These are phyloP conservation scores for Schwanniomyces sp. DNA, from an alignment of 805 yeast genomes.

Conservation along the genomic window DNA sequence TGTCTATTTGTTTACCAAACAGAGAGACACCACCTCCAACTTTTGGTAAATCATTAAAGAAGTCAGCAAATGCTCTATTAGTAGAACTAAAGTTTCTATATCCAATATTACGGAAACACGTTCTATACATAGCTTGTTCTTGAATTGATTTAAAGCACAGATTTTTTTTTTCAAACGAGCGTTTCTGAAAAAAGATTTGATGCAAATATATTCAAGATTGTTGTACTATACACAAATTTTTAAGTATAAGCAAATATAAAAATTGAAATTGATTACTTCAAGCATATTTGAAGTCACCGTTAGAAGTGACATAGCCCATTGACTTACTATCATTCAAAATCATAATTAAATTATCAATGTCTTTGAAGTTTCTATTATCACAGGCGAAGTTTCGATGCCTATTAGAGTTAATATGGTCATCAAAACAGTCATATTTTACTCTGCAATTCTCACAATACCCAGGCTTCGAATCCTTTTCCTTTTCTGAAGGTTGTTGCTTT, in stretches of 20 bases:
- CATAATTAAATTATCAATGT: conserved; percentile 71
- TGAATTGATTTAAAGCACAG: neutral
- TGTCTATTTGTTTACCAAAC: conserved; percentile 8
- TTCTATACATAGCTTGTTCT: neutral
- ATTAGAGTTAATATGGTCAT: conserved; percentile 66
- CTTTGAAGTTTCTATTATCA: conserved; percentile 66
- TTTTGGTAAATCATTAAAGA: conserved; percentile 27
- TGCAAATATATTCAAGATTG: neutral
- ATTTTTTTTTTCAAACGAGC: neutral
- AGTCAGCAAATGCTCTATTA: conserved; percentile 7
- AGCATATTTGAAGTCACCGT: conserved; percentile 35
- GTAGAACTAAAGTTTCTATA: conserved; percentile 1
- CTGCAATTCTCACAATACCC: conserved; percentile 96
- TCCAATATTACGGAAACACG: neutral
- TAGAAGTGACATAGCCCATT: conserved; percentile 42
- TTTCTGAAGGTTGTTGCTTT: conserved; percentile 11
- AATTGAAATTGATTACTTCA: neutral
- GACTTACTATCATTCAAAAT: conserved; percentile 44
- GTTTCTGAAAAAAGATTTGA: neutral
- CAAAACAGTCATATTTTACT: conserved; percentile 76
- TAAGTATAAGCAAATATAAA: neutral
- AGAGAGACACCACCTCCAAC: conserved; percentile 24
- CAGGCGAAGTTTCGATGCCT: conserved; percentile 80
- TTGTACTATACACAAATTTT: neutral
- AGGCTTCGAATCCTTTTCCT: conserved; percentile 41